Evolutionary conservation across 306 rosid species (phyloP), one percentile per base, ranked within the genome.

Genomic region (Quercus agrifolia): DNA sequence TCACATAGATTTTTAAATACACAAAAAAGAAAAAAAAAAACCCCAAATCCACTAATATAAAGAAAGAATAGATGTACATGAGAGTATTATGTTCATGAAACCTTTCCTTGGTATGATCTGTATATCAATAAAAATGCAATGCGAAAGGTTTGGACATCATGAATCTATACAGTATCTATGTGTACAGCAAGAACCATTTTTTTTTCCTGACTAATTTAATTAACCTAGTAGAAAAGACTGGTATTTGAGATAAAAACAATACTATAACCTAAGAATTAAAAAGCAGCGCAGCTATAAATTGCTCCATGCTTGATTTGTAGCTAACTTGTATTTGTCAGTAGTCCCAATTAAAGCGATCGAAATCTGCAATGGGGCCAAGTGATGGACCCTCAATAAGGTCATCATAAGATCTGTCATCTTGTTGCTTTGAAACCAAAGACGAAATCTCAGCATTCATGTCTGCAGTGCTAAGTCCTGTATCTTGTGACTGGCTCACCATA

Each of bases 371-470:
- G 52, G 87, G 84, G 57, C 84, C 84, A 66, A 74, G 83, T 13
- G 77, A 75, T 0, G 92, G 83, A 57, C 79, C 89, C 20, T 86
- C 87, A 49, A 41, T 41, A 8, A 84, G 80, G 74, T 82, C 86
- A 6, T 85, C 87, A 31, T 83, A 88, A 55, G 83, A 80, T 64
- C 73, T 80, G 77, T 82, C 77, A 59, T 84, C 84, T 58, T 83
- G 89, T 58, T 83, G 89, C 81, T 88, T 89, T 2, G 94, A 88
- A 12, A 87, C 88, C 2, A 70, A 85, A 0, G 97, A 92, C 14
- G 94, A 89, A 21, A 87, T 90, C 27, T 91, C 95, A 1, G 88
- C 81, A 86, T 85, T 90, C 76, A 83, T 76, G 80, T 92, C 92
- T 49, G 54, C 54, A 21, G 89, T 87, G 91, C 93, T 92, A 6